Conservation (phyloP, 176 grass and related monocot species). For the Ensete glaucum region DNA sequence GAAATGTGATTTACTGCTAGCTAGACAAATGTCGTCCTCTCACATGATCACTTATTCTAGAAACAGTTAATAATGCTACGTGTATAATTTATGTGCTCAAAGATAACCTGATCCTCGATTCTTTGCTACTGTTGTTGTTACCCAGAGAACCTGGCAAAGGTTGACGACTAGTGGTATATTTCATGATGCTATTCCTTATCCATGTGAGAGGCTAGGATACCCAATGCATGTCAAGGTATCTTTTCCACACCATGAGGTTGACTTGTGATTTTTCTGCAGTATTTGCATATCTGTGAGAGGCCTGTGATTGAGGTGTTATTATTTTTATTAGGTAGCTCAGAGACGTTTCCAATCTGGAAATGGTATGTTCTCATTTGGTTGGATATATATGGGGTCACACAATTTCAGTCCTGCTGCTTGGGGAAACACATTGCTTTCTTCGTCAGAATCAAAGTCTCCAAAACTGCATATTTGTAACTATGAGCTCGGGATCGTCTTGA, state of each 20-base stretch:
- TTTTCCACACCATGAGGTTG: constrained; percentile 1
- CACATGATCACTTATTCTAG: background rate
- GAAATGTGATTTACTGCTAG: background rate
- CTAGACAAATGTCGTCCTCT: background rate
- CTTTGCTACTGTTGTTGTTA: constrained; percentile 1
- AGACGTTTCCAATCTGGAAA: constrained; percentile 46
- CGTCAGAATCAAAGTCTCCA: constrained; percentile 33
- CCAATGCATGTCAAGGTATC: constrained; percentile 91
- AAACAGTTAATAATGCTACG: too few relatives aligned
- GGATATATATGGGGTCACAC: constrained; percentile 86
- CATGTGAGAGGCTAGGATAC: constrained; percentile 49
- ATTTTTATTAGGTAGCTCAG: constrained; percentile 41
- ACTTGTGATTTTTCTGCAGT: background rate
- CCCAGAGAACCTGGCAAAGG: constrained; percentile 87
- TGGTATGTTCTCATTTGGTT: constrained; percentile 50
- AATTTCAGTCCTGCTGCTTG: constrained; percentile 94
- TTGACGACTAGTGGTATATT: constrained; percentile 50
- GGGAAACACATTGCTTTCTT: constrained; percentile 42
- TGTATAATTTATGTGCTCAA: constrained; percentile 16
- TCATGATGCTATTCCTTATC: constrained; percentile 72
- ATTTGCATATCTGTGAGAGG: background rate
- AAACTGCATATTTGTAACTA: constrained; percentile 85
- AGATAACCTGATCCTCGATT: background rate
- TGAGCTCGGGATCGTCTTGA: constrained; percentile 66
- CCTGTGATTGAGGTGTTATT: background rate